Conservation (phyloP, 2,329 filamentous ascomycete species). For the Coccinonectria pachysandricola region DNA sequence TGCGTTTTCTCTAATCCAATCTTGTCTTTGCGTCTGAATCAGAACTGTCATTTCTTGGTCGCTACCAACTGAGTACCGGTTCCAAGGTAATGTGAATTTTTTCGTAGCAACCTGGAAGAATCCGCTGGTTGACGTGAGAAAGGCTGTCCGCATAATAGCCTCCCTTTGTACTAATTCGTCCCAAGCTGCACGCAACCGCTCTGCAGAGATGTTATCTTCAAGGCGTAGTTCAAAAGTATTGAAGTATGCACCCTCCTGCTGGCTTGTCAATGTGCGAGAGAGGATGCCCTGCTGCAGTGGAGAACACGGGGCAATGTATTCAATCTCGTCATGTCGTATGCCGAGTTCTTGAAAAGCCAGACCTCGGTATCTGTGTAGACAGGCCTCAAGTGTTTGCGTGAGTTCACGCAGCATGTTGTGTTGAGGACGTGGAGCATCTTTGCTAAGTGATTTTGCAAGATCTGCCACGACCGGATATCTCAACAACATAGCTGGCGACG, state of each 20-base stretch:
- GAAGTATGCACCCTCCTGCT: conserved; percentile 56
- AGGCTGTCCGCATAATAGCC: conserved; percentile 62
- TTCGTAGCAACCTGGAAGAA: conserved; percentile 62
- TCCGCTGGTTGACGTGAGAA: conserved; percentile 63
- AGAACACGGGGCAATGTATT: conserved; percentile 73
- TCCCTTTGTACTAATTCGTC: conserved; percentile 36
- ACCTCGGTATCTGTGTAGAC: conserved; percentile 49
- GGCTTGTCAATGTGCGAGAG: conserved; percentile 50
- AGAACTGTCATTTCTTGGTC: conserved; percentile 22
- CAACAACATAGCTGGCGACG: conserved; percentile 58
- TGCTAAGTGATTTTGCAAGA: conserved; percentile 30
- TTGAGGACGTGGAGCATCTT: conserved; percentile 4
- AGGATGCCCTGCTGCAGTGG: conserved; percentile 82
- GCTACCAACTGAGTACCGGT: conserved; percentile 19
- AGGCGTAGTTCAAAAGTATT: conserved; percentile 61
- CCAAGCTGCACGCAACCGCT: conserved; percentile 48
- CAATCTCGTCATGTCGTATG: conserved; percentile 44
- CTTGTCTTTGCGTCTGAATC: conserved; percentile 25
- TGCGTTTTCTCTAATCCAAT: conserved; percentile 46
- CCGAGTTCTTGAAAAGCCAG: conserved; percentile 42
- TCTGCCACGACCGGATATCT: conserved; percentile 43
- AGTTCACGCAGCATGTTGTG: conserved; percentile 31
- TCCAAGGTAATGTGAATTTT: conserved; percentile 32
- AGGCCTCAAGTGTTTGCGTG: conserved; percentile 52
- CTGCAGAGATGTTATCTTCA: conserved; percentile 29